Evolutionary conservation across 306 rosid species (phyloP).

Genomic region (Vachellia collinsii): DNA sequence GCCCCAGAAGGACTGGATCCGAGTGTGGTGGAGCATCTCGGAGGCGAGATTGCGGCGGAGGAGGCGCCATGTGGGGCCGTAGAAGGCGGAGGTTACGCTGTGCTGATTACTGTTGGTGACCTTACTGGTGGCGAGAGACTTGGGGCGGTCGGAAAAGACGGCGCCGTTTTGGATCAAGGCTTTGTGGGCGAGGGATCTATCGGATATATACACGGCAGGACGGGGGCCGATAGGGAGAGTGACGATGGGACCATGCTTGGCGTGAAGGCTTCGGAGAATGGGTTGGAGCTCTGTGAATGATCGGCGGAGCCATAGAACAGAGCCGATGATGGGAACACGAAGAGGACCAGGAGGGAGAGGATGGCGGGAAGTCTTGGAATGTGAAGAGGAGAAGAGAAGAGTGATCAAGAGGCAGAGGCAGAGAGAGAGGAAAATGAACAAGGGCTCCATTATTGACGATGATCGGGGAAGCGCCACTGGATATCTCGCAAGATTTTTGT

Average conservation of each 20-base stretch:
- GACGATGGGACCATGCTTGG: conserved; percentile 24
- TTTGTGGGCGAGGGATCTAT: conserved; percentile 1
- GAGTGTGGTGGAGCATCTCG: not conserved
- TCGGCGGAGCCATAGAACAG: not conserved
- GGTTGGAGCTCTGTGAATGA: not conserved
- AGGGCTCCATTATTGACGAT: not conserved
- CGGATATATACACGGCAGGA: not conserved
- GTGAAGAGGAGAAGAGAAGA: not conserved
- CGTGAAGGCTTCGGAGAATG: not conserved
- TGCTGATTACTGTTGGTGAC: conserved; percentile 6
- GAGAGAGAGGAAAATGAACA: not conserved
- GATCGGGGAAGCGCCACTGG: not conserved
- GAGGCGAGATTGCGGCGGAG: conserved; percentile 13
- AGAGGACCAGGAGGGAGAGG: conserved; percentile 14
- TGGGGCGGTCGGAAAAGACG: conserved; percentile 19
- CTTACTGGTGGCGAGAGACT: not conserved
- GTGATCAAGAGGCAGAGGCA: not conserved
- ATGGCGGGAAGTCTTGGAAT: not conserved
- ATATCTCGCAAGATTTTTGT: not conserved
- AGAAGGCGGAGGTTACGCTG: conserved; percentile 1
- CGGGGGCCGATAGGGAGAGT: not conserved
- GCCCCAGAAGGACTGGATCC: not conserved
- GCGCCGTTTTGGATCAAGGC: conserved; percentile 20
- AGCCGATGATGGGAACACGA: conserved; percentile 1
- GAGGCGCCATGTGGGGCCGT: conserved; percentile 19